These are phyloP conservation scores for Talaromyces sp. DNA, from an alignment of 2,329 filamentous ascomycete species.

Conservation along the genomic window DNA sequence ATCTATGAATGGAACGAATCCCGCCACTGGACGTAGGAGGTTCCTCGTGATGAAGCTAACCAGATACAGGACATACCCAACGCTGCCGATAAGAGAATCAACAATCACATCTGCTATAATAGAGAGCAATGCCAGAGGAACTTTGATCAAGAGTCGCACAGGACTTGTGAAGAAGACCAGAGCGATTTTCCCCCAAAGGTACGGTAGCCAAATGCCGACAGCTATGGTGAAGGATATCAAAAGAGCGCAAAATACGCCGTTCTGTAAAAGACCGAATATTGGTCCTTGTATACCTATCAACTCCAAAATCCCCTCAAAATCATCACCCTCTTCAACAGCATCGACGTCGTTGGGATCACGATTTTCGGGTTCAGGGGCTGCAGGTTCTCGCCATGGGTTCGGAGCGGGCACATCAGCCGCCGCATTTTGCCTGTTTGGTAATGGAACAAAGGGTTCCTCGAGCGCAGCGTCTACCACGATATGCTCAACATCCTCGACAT, in stretches of 20 bases:
- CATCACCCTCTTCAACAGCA: slow-evolving; percentile 70
- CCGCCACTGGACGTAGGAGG: slow-evolving; percentile 33
- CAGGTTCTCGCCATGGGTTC: slow-evolving; percentile 46
- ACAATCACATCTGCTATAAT: slow-evolving; percentile 73
- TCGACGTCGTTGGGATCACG: slow-evolving; percentile 59
- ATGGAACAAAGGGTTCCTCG: slow-evolving; percentile 60
- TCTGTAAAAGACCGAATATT: slow-evolving; percentile 83
- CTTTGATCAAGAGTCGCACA: slow-evolving; percentile 59
- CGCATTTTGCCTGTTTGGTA: slow-evolving; percentile 44
- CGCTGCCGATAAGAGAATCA: slow-evolving; percentile 65
- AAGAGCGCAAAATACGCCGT: slow-evolving; percentile 89
- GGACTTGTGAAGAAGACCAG: slow-evolving; percentile 78
- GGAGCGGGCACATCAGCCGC: slow-evolving; percentile 33
- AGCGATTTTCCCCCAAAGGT: slow-evolving; percentile 82
- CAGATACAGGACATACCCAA: slow-evolving; percentile 51
- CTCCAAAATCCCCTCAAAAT: slow-evolving; percentile 93
- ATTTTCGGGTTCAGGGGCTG: slow-evolving; percentile 50
- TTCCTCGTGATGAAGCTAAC: slow-evolving; percentile 33
- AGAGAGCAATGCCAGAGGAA: slow-evolving; percentile 70
- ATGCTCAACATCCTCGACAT: slow-evolving; percentile 56
- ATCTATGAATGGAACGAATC: slow-evolving; percentile 33
- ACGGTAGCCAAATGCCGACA: slow-evolving; percentile 82
- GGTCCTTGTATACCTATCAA: slow-evolving; percentile 95
- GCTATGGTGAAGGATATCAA: slow-evolving; percentile 84
- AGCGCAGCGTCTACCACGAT: slow-evolving; percentile 57